phyloP scores from a whole-genome alignment of 2,329 filamentous ascomycete species.

The Fusarium burgessii region DNA sequence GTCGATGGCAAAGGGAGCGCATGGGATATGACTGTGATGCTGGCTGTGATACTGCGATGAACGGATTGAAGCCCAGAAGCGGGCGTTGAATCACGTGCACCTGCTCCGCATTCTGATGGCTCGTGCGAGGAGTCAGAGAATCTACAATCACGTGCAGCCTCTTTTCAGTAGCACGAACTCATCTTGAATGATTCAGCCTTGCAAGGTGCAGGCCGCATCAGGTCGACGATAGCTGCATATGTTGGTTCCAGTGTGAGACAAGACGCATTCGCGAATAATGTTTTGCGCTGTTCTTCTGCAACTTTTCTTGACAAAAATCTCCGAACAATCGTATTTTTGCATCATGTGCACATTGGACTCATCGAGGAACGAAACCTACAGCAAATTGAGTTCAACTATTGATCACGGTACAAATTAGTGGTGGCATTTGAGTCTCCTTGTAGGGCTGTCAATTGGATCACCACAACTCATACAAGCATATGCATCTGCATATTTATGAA shows the following conservation, averaged over 20 bases:
- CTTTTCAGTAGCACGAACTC: background rate
- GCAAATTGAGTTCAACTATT: background rate
- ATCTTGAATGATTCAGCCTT: constrained; percentile 12
- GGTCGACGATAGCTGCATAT: background rate
- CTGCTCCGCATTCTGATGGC: constrained; percentile 44
- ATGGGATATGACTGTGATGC: constrained; percentile 38
- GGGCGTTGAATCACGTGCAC: constrained; percentile 43
- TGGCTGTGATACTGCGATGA: constrained; percentile 42
- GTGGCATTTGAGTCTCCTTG: background rate
- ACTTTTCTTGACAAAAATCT: background rate
- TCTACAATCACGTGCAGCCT: constrained; percentile 42
- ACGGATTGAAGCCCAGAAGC: constrained; percentile 35
- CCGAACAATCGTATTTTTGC: constrained; percentile 9
- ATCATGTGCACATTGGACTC: background rate
- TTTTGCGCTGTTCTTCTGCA: background rate
- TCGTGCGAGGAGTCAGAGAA: constrained; percentile 28
- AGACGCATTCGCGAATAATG: background rate
- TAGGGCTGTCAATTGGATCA: background rate
- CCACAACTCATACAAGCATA: no score
- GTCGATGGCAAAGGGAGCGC: constrained; percentile 50
- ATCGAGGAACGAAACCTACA: background rate
- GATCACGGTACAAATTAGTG: background rate
- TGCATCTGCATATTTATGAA: background rate
- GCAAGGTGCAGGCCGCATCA: constrained; percentile 3
- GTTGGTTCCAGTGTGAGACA: background rate